Evolutionary conservation across 371 early-diverging fungal genomes (phyloP).

Genomic region (Rhizopus sp.): DNA sequence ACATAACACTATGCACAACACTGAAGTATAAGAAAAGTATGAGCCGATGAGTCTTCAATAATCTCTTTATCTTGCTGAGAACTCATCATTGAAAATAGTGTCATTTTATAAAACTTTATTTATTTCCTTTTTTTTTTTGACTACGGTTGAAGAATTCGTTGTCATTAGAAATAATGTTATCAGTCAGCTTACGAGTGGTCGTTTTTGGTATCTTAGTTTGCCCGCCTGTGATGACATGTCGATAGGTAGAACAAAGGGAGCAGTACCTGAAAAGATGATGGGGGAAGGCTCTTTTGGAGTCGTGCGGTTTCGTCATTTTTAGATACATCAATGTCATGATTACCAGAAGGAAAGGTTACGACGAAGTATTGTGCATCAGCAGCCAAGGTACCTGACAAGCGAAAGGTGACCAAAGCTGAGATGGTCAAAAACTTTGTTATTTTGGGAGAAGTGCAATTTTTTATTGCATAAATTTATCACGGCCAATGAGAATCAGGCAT

Average conservation of each 20-base stretch:
- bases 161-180: constrained; percentile 41
- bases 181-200: constrained; percentile 36
- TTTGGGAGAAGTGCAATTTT: neutral
- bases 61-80: too few relatives aligned
- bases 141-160: constrained; percentile 58
- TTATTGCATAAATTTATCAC: too few relatives aligned
- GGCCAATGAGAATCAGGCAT: too few relatives aligned
- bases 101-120: too few relatives aligned
- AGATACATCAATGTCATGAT: constrained; percentile 34
- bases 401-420: constrained; percentile 14
- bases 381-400: constrained; percentile 16
- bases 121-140: too few relatives aligned
- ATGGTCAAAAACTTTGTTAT: constrained; percentile 20
- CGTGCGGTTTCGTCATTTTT: constrained; percentile 33
- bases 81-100: too few relatives aligned
- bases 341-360: constrained; percentile 40
- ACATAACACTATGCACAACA: too few relatives aligned
- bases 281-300: constrained; percentile 26
- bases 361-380: constrained; percentile 45
- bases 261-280: constrained; percentile 36
- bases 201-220: constrained; percentile 24
- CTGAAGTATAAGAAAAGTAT: too few relatives aligned
- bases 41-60: too few relatives aligned
- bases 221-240: constrained; percentile 32
- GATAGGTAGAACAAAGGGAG: constrained; percentile 39